Conservation (phyloP, 208 protist genomes). For the Trypanosoma melophagium region DNA sequence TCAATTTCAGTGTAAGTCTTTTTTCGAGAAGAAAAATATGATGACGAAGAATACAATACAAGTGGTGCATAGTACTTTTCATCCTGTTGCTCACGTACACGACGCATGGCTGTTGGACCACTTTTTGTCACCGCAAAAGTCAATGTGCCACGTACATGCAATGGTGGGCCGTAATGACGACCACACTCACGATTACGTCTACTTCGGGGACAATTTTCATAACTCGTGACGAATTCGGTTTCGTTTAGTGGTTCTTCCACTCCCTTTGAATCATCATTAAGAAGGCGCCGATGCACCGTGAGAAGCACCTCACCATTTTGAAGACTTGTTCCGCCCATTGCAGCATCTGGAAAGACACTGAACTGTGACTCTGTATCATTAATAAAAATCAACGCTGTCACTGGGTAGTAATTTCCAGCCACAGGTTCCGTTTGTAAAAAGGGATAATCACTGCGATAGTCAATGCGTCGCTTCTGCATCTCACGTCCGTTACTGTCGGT, state of each 20-base stretch:
- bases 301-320: constrained; percentile 33
- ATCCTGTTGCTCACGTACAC: constrained; percentile 21
- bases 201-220: background rate
- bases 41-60: constrained; percentile 3
- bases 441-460: constrained; percentile 13
- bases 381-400: constrained; percentile 39
- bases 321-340: constrained; percentile 34
- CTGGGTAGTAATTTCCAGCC: constrained; percentile 67
- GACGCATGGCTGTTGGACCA: constrained; percentile 10
- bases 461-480: constrained; percentile 32
- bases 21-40: background rate
- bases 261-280: constrained; percentile 35
- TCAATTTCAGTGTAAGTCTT: background rate
- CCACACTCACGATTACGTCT: background rate
- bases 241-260: constrained; percentile 46
- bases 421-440: constrained; percentile 43
- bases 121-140: background rate
- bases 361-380: constrained; percentile 26
- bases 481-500: constrained; percentile 58
- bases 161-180: constrained; percentile 1
- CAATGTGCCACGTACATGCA: constrained; percentile 14
- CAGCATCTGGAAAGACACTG: constrained; percentile 31
- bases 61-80: constrained; percentile 22
- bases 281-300: constrained; percentile 38
- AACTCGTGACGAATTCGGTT: constrained; percentile 18